Percentiles rank a stretch among this genome's conserved stretches.
phyloP scores from a whole-genome alignment of 2,329 filamentous ascomycete genomes.

The Hortaea werneckii region DNA sequence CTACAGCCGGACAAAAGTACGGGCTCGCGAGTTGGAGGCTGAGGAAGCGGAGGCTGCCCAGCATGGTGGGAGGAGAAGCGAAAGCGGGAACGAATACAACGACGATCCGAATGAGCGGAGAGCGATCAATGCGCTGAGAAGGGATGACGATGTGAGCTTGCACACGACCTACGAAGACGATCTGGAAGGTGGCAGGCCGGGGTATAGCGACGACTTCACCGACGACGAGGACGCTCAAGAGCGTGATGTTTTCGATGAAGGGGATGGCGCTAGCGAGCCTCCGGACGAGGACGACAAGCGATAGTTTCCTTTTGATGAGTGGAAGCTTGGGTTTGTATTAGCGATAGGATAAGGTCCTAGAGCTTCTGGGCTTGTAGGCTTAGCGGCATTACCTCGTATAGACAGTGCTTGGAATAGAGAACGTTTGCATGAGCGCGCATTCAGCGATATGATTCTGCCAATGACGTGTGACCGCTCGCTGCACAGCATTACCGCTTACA shows the following conservation, averaged over 20 bases:
- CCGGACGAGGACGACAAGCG: background rate
- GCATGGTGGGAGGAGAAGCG: slow-evolving; percentile 14
- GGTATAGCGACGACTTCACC: slow-evolving; percentile 33
- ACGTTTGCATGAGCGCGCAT: too few relatives aligned
- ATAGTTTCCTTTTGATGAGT: background rate
- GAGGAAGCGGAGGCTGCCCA: slow-evolving; percentile 29
- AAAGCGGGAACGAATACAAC: slow-evolving; percentile 28
- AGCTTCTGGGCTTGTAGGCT: too few relatives aligned
- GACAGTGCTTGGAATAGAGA: too few relatives aligned
- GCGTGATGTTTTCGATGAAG: slow-evolving; percentile 35
- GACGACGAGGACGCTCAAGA: slow-evolving; percentile 34
- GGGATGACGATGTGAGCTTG: slow-evolving; percentile 43
- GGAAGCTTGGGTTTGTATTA: too few relatives aligned
- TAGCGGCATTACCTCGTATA: too few relatives aligned
- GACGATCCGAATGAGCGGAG: slow-evolving; percentile 36
- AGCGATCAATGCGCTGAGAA: slow-evolving; percentile 30
- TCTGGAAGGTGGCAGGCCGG: slow-evolving; percentile 30
- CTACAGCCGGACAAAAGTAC: slow-evolving; percentile 51
- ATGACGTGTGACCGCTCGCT: too few relatives aligned
- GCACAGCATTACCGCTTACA: too few relatives aligned
- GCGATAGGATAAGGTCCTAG: too few relatives aligned
- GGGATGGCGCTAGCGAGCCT: slow-evolving; percentile 26
- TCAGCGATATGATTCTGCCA: too few relatives aligned
- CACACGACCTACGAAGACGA: slow-evolving; percentile 45
- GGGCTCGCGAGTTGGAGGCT: slow-evolving; percentile 40